A percentile compares a stretch with the other conserved stretches of the same genome.
These are phyloP conservation scores for Paramyrothecium roridum DNA, from an alignment of 2,329 filamentous ascomycete species.

Conservation along the genomic window DNA sequence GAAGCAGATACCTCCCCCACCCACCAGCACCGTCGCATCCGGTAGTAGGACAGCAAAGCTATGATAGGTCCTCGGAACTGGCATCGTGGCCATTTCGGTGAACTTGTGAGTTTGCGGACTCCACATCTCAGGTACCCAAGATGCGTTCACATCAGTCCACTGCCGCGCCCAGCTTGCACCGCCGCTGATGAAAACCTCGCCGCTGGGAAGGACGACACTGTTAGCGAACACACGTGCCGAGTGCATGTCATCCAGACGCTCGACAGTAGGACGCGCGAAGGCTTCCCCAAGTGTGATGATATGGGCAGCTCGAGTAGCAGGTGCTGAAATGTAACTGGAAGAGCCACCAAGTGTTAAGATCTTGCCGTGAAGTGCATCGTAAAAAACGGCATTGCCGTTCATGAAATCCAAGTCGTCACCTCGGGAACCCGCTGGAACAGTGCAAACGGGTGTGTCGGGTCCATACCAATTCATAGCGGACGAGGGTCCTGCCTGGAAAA, in stretches of 20 bases:
- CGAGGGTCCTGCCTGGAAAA: not conserved
- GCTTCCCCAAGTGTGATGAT: not conserved
- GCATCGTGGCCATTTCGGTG: not conserved
- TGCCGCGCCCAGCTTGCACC: not conserved
- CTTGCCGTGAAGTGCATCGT: not conserved
- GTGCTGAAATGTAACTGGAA: not conserved
- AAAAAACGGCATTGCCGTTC: not conserved
- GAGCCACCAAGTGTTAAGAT: not conserved
- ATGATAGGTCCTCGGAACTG: not conserved
- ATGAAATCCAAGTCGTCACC: not conserved
- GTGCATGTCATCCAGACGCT: not conserved
- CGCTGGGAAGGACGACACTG: not conserved
- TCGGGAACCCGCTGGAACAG: not conserved
- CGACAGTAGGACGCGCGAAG: not conserved
- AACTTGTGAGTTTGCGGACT: not conserved
- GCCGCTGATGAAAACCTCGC: not conserved
- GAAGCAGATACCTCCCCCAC: not conserved
- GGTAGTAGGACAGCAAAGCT: not conserved
- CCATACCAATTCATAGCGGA: not conserved
- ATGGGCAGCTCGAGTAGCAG: not conserved
- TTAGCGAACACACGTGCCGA: not conserved
- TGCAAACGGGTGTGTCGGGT: not conserved
- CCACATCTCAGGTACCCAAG: not conserved
- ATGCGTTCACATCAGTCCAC: not conserved
- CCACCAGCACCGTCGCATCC: not conserved